phyloP scores from a whole-genome alignment of 495 filamentous ascomycete genomes.

The Stereocaulon alpinum region DNA sequence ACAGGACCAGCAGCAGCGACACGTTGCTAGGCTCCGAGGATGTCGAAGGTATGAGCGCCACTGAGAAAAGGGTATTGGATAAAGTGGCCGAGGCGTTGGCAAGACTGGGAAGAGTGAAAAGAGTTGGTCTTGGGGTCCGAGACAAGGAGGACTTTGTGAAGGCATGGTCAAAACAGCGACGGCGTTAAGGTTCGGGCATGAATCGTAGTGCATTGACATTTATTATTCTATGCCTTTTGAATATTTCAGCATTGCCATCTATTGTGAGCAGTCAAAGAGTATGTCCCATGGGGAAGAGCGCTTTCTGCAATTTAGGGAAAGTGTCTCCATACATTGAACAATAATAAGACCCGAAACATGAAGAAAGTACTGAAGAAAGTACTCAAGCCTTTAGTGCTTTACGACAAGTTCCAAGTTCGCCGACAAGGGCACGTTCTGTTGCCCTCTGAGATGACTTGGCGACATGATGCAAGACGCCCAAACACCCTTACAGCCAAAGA shows the following conservation, averaged over 20 bases:
- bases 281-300: too few species aligned
- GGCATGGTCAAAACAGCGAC: slow-evolving; percentile 44
- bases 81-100: slow-evolving; percentile 75
- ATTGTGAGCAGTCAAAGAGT: background rate
- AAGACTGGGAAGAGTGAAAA: slow-evolving; percentile 80
- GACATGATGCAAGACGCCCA: too few species aligned
- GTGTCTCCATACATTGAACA: background rate
- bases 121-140: slow-evolving; percentile 68
- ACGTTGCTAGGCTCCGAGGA: slow-evolving; percentile 30
- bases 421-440: background rate
- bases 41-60: slow-evolving; percentile 34
- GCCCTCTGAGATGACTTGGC: background rate
- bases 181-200: slow-evolving; percentile 24
- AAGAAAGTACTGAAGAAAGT: background rate
- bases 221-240: background rate
- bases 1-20: slow-evolving; percentile 27
- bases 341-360: background rate
- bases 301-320: background rate
- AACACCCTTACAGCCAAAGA: too few species aligned
- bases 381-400: background rate
- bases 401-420: background rate
- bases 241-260: background rate
- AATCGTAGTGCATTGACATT: slow-evolving; percentile 15
- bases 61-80: slow-evolving; percentile 57
- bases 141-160: slow-evolving; percentile 79